Evolutionary conservation across 495 filamentous ascomycete species (phyloP).

Genomic region (Hypoxylon crocopeplum): DNA sequence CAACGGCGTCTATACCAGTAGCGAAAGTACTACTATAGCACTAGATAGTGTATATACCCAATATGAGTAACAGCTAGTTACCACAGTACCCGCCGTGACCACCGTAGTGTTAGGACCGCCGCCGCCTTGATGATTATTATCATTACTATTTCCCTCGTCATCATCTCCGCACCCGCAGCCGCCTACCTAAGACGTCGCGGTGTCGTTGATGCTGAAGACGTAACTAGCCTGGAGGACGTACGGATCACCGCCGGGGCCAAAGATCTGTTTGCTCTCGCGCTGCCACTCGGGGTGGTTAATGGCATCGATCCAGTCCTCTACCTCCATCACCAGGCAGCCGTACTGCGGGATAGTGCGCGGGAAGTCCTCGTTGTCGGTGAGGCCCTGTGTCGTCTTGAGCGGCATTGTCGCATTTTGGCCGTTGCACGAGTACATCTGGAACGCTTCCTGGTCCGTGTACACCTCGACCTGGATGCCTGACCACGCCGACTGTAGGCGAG

Average conservation of each 20-base stretch:
- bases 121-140: not conserved
- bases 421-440: conserved; percentile 81
- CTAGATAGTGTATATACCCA: conserved; percentile 13
- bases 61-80: not conserved
- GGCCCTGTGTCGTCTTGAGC: conserved; percentile 70
- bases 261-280: conserved; percentile 66
- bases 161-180: not conserved
- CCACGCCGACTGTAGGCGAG: conserved; percentile 65
- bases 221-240: conserved; percentile 72
- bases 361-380: conserved; percentile 44
- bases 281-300: conserved; percentile 85
- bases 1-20: not conserved
- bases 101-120: not conserved
- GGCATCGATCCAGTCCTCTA: conserved; percentile 78
- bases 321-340: conserved; percentile 75
- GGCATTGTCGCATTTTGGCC: conserved; percentile 71
- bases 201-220: conserved; percentile 58
- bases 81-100: not conserved
- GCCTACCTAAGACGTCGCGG: conserved; percentile 36
- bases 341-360: conserved; percentile 65
- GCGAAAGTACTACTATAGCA: not conserved
- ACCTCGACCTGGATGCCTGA: conserved; percentile 78
- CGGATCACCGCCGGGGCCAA: conserved; percentile 65
- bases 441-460: conserved; percentile 74
- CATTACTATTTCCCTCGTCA: not conserved